Evolutionary conservation across 176 grass and related monocot genomes (phyloP).

Genomic region (Eremochloa ophiuroides): DNA sequence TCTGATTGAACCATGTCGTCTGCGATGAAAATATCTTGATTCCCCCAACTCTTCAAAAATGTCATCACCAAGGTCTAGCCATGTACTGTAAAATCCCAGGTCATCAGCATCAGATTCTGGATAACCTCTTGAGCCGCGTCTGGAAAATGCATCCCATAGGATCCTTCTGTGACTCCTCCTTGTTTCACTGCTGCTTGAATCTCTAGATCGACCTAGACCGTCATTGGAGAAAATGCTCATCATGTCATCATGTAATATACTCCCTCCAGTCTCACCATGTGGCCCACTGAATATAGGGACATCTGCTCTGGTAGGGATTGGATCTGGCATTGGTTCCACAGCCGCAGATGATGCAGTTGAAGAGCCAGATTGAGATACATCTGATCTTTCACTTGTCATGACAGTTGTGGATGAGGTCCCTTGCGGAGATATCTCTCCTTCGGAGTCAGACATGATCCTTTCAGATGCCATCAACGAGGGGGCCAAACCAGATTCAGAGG

Average conservation of each 20-base stretch:
- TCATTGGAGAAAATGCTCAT: constrained; percentile 56
- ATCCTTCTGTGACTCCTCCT: constrained; percentile 74
- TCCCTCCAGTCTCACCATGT: constrained; percentile 44
- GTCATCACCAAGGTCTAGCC: constrained; percentile 70
- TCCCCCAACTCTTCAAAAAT: constrained; percentile 64
- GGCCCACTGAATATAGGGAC: constrained; percentile 29
- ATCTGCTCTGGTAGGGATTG: constrained; percentile 35
- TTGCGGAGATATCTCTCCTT: constrained; percentile 29
- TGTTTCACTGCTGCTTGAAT: constrained; percentile 35
- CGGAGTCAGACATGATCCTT: constrained; percentile 34
- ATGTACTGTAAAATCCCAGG: constrained; percentile 70
- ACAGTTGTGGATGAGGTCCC: constrained; percentile 24
- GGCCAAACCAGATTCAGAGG: constrained; percentile 23
- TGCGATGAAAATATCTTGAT: constrained; percentile 56
- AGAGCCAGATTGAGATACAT: constrained; percentile 46
- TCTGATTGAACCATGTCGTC: constrained; percentile 66
- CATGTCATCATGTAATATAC: constrained; percentile 74
- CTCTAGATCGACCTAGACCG: constrained; percentile 19
- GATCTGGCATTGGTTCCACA: constrained; percentile 39
- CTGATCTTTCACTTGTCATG: constrained; percentile 48
- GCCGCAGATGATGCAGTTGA: constrained; percentile 26
- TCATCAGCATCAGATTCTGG: constrained; percentile 54
- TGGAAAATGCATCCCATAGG: constrained; percentile 84
- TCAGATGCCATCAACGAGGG: constrained; percentile 31
- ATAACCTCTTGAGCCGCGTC: constrained; percentile 63